Evolutionary conservation across 192 early-diverging fungal species (phyloP).

Genomic region (Gaertneriomyces semiglobifer): DNA sequence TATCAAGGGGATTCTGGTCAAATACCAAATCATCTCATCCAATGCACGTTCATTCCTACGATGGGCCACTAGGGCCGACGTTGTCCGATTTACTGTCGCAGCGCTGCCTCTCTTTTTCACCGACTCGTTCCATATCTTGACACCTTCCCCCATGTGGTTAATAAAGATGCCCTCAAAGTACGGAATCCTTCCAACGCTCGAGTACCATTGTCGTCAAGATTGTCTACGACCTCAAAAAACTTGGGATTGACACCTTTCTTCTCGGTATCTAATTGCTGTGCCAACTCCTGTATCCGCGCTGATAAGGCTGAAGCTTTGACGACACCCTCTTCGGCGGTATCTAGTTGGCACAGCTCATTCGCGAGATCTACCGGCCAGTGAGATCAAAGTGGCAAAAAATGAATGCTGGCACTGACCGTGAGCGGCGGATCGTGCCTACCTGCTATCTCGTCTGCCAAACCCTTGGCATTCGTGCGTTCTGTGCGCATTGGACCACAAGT

Average conservation of each 20-base stretch:
- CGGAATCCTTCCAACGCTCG: not conserved
- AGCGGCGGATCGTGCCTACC: too few species aligned
- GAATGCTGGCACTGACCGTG: too few species aligned
- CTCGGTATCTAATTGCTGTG: too few species aligned
- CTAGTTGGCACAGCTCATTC: too few species aligned
- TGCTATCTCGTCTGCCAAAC: too few species aligned
- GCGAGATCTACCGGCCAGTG: too few species aligned
- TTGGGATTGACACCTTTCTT: not conserved
- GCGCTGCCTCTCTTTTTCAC: not conserved
- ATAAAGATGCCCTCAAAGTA: not conserved
- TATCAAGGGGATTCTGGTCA: not conserved
- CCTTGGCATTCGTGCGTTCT: too few species aligned
- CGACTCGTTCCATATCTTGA: conserved; percentile 22
- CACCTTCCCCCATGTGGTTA: not conserved
- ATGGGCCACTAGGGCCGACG: not conserved
- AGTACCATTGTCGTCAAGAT: conserved; percentile 1
- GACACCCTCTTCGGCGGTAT: too few species aligned
- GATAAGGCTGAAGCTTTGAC: too few species aligned
- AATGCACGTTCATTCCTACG: not conserved
- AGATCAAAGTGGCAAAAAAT: too few species aligned
- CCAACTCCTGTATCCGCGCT: too few species aligned
- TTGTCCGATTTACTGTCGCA: not conserved
- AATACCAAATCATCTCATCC: not conserved
- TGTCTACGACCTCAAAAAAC: conserved; percentile 2
- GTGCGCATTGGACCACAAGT: too few species aligned